Conservation (phyloP, 1,139 yeast species). For the Sporopachydermia cereana region DNA sequence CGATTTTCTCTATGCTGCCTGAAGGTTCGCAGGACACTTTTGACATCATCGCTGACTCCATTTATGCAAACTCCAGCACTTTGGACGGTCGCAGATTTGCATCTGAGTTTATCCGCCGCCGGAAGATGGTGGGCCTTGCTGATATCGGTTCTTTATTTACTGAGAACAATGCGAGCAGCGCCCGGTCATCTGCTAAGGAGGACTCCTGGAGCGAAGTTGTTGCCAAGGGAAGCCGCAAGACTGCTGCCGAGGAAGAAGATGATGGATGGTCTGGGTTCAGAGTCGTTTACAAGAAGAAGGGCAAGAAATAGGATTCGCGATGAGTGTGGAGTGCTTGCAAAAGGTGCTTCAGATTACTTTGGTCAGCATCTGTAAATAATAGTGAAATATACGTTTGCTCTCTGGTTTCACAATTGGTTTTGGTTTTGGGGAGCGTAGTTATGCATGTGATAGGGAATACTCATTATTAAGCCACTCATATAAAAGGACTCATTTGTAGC, state of each 20-base stretch:
- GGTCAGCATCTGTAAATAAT: no score
- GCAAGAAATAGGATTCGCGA: slow-evolving; percentile 26
- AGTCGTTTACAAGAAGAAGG: slow-evolving; percentile 56
- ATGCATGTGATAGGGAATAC: no score
- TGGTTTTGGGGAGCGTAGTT: no score
- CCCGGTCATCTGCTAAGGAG: slow-evolving; percentile 33
- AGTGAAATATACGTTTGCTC: no score
- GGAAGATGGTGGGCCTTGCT: slow-evolving; percentile 43
- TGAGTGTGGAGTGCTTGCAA: slow-evolving; percentile 5
- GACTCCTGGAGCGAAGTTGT: slow-evolving; percentile 11
- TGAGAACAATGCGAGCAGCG: slow-evolving; percentile 12
- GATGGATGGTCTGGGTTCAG: slow-evolving; percentile 75
- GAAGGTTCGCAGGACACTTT: slow-evolving; percentile 49
- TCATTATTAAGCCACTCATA: no score
- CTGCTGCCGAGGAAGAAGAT: slow-evolving; percentile 38
- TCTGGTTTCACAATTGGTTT: no score
- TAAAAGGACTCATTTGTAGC: no score
- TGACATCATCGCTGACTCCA: slow-evolving; percentile 85
- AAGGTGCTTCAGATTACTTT: not conserved
- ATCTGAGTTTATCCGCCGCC: slow-evolving; percentile 72
- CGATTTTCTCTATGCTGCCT: slow-evolving; percentile 74
- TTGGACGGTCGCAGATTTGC: slow-evolving; percentile 96
- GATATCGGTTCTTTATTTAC: slow-evolving; percentile 24
- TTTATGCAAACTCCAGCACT: slow-evolving; percentile 79
- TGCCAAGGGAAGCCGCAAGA: slow-evolving; percentile 11